Evolutionary conservation across 2,329 filamentous ascomycete genomes (phyloP), one percentile per base, ranked within the genome.

Genomic region (Lachnellula subtilissima): DNA sequence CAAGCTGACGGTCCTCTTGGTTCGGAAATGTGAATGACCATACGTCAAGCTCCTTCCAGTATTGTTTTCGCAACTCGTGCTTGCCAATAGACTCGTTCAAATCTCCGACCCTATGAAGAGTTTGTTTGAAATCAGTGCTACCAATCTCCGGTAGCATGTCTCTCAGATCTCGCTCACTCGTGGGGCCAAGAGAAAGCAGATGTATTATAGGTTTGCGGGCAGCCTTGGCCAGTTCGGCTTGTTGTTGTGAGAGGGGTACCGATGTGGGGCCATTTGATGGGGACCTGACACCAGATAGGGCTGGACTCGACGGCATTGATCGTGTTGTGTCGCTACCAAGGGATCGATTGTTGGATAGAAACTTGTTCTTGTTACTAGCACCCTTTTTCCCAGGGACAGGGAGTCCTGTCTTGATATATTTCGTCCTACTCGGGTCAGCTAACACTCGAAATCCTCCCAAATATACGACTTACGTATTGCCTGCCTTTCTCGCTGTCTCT

Each of bases 31-130:
- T 72, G 67, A 84, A 85, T 55, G 76, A 79, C 77, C 80, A 87
- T 22, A 85, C 80, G 61, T 87, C 83, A 14, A 87, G 75, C 61
- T 87, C 84, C 69, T 79, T 85, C 78, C 79, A 87, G 59, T 77
- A 81, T 23, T 75, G 71, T 70, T 81, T 83, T 58, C 78, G 77
- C 62, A 86, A 70, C 36, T 73, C 70, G 76, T 80, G 87, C 61
- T 76, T 82, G 58, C 80, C 75, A 4, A 72, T 72, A 2, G 73
- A 69, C 4, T 74, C 60, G 55, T 79, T 75, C 53, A 76, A 76
- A 55, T 81, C 78, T 32, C 81, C 83, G 22, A 84, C 81, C 70
- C 86, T 87, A 49, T 79, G 74, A 12, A 87, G 69, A 0, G 78
- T 78, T 3, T 72, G 69, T 53, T 75, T 74, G 61, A 86, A 78